These are phyloP conservation scores for Inosperma sp. DNA, from an alignment of 768 basidiomycete genomes.

Conservation along the genomic window DNA sequence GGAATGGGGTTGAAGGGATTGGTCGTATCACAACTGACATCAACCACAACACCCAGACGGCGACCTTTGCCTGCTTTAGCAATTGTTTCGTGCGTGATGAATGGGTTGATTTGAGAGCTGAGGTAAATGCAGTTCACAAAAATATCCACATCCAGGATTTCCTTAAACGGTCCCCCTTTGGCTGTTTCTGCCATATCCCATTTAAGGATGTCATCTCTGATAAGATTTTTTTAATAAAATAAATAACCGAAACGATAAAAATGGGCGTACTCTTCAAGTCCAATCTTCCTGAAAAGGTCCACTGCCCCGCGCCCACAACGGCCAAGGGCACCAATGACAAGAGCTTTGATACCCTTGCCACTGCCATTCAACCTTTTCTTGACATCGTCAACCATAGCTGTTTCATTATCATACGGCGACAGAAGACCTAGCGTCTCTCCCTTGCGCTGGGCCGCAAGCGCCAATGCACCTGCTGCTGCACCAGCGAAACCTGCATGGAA, in stretches of 20 bases:
- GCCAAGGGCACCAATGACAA: conserved; percentile 95
- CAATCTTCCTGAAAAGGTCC: conserved; percentile 92
- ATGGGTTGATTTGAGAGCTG: conserved; percentile 77
- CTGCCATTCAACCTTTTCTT: conserved; percentile 59
- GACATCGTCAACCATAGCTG: conserved; percentile 75
- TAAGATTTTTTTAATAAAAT: conserved; percentile 10
- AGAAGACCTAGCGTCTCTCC: conserved; percentile 61
- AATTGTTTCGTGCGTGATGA: conserved; percentile 69
- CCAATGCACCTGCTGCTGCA: conserved; percentile 86
- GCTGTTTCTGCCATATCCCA: conserved; percentile 98
- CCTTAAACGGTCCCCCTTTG: conserved; percentile 93
- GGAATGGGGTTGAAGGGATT: conserved; percentile 98
- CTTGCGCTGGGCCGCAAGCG: conserved; percentile 60
- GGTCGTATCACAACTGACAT: conserved; percentile 98
- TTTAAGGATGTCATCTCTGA: conserved; percentile 83
- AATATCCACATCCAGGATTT: conserved; percentile 94
- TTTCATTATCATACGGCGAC: conserved; percentile 80
- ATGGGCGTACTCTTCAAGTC: conserved; percentile 78
- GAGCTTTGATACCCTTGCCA: conserved; percentile 72
- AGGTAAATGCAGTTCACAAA: conserved; percentile 99
- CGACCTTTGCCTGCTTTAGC: conserved; percentile 63
- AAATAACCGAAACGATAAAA: conserved; percentile 4
- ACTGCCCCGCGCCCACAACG: conserved; percentile 94
- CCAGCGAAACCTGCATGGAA: conserved; percentile 99
- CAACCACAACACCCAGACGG: conserved; percentile 78